Evolutionary conservation across 306 rosid species (phyloP), one percentile per base, ranked within the genome.

Genomic region (Trichosanthes cucumerina): DNA sequence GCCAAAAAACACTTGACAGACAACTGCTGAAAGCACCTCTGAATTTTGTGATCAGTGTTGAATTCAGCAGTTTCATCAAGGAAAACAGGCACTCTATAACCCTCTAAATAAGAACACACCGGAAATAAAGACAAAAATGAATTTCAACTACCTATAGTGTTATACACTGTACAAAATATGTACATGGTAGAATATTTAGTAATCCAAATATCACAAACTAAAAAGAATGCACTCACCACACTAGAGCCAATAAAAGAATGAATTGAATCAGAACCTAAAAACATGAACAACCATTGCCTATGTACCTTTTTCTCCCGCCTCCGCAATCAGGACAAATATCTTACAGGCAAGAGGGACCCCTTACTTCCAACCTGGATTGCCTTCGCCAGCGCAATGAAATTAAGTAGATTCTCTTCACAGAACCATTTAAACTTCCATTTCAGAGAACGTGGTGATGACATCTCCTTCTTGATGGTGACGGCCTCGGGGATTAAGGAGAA

Each of bases 391-490:
- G 91, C 87, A 81, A 91, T 87, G 23, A 95, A 95, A 78, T 95
- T 90, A 80, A 84, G 83, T 39, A 87, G 81, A 84, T 83, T 54
- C 64, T 88, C 92, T 65, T 82, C 80, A 18, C 91, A 88, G 79
- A 88, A 87, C 97, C 97, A 95, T 83, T 76, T 80, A 66, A 95
- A 80, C 84, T 88, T 95, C 96, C 93, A 83, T 75, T 83, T 86
- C 63, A 58, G 58, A 77, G 87, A 80, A 41, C 84, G 82, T 0
- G 83, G 80, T 53, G 74, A 63, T 12, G 52, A 44, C 74, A 68
- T 87, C 36, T 71, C 57, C 78, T 78, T 83, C 78, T 82, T 77
- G 76, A 56, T 59, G 36, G 52, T 53, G n/a, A 79, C 56, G 47
- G 75, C 77, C 80, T 72, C 58, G 79, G 84, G 78, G 63, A 88